A percentile compares a stretch with the other conserved stretches of the same genome.
Conservation (phyloP, 495 filamentous ascomycete genomes). For the Lophium mytilinum region DNA sequence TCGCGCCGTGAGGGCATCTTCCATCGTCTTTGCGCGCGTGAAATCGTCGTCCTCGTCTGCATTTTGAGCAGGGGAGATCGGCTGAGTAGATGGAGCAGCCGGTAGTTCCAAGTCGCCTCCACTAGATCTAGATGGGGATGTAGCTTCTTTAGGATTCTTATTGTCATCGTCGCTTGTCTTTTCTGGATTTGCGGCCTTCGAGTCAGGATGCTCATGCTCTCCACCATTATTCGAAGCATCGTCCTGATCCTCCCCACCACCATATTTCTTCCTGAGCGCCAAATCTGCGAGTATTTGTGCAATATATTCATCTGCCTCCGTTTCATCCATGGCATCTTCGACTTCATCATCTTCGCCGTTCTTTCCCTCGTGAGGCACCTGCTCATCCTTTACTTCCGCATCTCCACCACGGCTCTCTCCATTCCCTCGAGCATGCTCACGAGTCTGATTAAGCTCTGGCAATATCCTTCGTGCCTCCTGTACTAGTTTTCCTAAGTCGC, state of each 20-base stretch:
- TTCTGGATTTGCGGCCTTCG: background rate
- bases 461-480: constrained; percentile 26
- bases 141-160: background rate
- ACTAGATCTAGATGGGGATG: background rate
- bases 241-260: background rate
- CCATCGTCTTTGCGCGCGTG: constrained; percentile 10
- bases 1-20: constrained; percentile 25
- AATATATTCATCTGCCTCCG: constrained; percentile 31
- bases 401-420: background rate
- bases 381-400: background rate
- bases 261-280: constrained; percentile 17
- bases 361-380: background rate
- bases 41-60: background rate
- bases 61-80: constrained; percentile 11
- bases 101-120: constrained; percentile 3
- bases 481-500: constrained; percentile 26
- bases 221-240: background rate
- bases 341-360: constrained; percentile 7
- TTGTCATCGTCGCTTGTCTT: background rate
- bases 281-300: constrained; percentile 29
- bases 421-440: background rate
- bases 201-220: background rate
- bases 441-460: constrained; percentile 1
- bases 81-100: constrained; percentile 26
- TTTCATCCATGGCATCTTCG: constrained; percentile 22